A percentile compares a stretch with the other conserved stretches of the same genome.
phyloP scores from a whole-genome alignment of 1,284 basidiomycete genomes.

The Leccinum huronense region DNA sequence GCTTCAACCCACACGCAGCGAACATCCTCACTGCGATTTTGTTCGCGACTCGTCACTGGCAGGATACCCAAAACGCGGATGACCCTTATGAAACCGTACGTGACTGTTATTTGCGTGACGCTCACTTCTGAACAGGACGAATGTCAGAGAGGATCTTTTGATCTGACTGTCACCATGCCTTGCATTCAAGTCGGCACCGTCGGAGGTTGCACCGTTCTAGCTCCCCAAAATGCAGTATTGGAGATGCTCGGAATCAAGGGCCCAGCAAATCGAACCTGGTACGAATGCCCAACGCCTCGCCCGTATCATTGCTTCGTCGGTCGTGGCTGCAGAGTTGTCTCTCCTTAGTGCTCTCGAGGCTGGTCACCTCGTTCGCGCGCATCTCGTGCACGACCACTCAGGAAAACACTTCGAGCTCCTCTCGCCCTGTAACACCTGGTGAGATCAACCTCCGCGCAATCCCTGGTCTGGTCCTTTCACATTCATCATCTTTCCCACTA shows the following conservation, averaged over 20 bases:
- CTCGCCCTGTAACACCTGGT: slow-evolving; percentile 42
- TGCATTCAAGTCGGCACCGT: slow-evolving; percentile 97
- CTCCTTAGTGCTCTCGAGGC: too few species aligned
- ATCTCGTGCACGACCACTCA: too few species aligned
- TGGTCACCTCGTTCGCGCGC: too few species aligned
- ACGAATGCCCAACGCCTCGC: slow-evolving; percentile 86
- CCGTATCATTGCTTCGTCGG: slow-evolving; percentile 81
- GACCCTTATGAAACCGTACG: slow-evolving; percentile 96
- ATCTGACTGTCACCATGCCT: slow-evolving; percentile 89
- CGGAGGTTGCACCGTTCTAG: slow-evolving; percentile 91
- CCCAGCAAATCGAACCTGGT: slow-evolving; percentile 81
- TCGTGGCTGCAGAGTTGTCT: slow-evolving; percentile 84
- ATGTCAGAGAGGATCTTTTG: slow-evolving; percentile 87
- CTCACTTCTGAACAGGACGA: slow-evolving; percentile 54
- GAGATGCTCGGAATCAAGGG: slow-evolving; percentile 91
- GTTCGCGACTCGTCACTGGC: slow-evolving; percentile 80
- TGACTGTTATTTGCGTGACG: slow-evolving; percentile 28
- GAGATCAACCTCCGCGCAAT: slow-evolving; percentile 24
- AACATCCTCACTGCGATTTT: slow-evolving; percentile 97
- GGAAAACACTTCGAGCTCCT: too few species aligned
- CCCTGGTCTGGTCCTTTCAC: slow-evolving; percentile 13
- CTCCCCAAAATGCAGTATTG: slow-evolving; percentile 83
- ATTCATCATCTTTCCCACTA: slow-evolving; percentile 35
- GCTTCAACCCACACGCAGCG: slow-evolving; percentile 98
- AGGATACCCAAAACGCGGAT: slow-evolving; percentile 99